phyloP scores from a whole-genome alignment of 2,329 filamentous ascomycete genomes.

The Hypoxylon sp. region DNA sequence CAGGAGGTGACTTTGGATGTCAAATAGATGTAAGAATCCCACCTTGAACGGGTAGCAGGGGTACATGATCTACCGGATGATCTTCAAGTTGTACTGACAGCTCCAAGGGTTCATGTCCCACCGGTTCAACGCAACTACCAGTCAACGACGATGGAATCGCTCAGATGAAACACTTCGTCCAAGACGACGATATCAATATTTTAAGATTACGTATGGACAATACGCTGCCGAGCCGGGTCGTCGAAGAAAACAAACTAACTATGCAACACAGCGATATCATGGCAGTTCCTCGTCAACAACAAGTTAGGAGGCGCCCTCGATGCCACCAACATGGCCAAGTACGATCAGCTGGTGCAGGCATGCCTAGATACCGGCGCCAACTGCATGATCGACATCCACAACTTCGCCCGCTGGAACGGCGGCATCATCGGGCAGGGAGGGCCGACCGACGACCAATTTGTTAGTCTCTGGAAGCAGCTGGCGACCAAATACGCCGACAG shows the following conservation, averaged over 20 bases:
- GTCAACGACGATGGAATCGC: constrained; percentile 49
- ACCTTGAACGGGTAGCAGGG: background rate
- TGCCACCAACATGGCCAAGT: constrained; percentile 56
- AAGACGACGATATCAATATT: constrained; percentile 61
- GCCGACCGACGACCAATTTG: constrained; percentile 65
- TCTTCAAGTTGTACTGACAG: too few relatives aligned
- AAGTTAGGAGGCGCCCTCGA: constrained; percentile 60
- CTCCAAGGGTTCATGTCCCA: constrained; percentile 51
- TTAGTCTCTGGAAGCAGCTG: constrained; percentile 63
- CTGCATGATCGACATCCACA: constrained; percentile 68
- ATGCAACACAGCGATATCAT: constrained; percentile 53
- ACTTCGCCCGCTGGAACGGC: constrained; percentile 68
- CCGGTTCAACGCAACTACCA: constrained; percentile 48
- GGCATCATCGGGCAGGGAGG: constrained; percentile 71
- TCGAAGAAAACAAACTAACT: constrained; percentile 5
- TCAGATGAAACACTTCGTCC: constrained; percentile 65
- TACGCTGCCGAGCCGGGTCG: background rate
- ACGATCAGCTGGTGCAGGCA: constrained; percentile 63
- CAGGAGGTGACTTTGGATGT: constrained; percentile 59
- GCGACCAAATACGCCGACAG: constrained; percentile 65
- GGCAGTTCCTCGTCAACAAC: constrained; percentile 67
- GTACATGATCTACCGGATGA: background rate
- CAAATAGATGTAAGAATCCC: constrained; percentile 52
- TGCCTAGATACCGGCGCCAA: constrained; percentile 64
- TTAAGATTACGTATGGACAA: constrained; percentile 58